Conservation (phyloP, 1,284 basidiomycete species). For the Ceratobasidium sp. region DNA sequence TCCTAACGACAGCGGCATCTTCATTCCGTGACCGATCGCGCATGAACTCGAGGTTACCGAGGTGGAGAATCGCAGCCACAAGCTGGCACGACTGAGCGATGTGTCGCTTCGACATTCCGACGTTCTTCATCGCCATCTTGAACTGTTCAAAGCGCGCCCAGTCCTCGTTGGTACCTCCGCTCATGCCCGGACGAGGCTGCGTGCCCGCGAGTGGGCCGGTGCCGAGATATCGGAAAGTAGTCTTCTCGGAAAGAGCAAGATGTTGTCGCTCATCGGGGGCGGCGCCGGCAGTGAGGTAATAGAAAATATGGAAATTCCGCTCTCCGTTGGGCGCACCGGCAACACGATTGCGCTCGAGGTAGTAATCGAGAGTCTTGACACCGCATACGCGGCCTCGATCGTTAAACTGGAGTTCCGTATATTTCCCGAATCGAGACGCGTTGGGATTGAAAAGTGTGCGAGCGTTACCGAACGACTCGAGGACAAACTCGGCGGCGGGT, state of each 20-base stretch:
- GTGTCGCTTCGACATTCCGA: slow-evolving; percentile 91
- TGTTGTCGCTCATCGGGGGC: slow-evolving; percentile 87
- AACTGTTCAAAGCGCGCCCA: slow-evolving; percentile 88
- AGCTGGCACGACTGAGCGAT: slow-evolving; percentile 96
- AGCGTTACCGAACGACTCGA: slow-evolving; percentile 92
- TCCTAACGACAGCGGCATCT: slow-evolving; percentile 88
- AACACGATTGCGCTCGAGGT: slow-evolving; percentile 89
- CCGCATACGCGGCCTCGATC: slow-evolving; percentile 90
- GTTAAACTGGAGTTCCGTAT: slow-evolving; percentile 93
- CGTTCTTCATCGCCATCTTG: slow-evolving; percentile 90
- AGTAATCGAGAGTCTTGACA: slow-evolving; percentile 96
- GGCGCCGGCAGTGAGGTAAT: slow-evolving; percentile 93
- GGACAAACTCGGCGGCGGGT: slow-evolving; percentile 93
- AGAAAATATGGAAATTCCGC: slow-evolving; percentile 97
- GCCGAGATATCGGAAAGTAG: slow-evolving; percentile 85
- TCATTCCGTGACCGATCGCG: slow-evolving; percentile 83
- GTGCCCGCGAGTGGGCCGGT: slow-evolving; percentile 62
- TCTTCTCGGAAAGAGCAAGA: slow-evolving; percentile 82
- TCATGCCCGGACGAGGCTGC: slow-evolving; percentile 53
- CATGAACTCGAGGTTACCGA: slow-evolving; percentile 95
- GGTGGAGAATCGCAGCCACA: slow-evolving; percentile 92
- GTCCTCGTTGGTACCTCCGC: slow-evolving; percentile 63
- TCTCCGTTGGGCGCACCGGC: slow-evolving; percentile 84
- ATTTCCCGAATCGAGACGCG: slow-evolving; percentile 91
- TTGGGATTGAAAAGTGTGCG: slow-evolving; percentile 91